Base-by-base conservation (phyloP, 2,329 filamentous ascomycete species). In the Leptographium wingfieldii region DNA sequence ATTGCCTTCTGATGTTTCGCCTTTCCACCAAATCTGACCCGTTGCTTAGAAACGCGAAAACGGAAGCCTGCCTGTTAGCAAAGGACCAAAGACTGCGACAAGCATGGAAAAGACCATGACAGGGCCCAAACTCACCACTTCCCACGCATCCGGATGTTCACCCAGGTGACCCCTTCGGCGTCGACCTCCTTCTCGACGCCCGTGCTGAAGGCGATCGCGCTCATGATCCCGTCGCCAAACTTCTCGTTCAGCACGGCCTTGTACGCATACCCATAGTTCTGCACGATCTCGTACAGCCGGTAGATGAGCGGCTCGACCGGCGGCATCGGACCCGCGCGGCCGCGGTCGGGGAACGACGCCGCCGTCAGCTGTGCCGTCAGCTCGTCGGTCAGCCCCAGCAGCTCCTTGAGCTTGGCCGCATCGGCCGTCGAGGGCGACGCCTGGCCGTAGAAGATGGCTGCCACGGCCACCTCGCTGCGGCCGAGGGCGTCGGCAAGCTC, bases 201-300 rank as follows among this genome's bases (percentile, higher is more conserved):
- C 0, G 90, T 95, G 58, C 84, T 88, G 72, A 96, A 96, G 19
- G 85, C 84, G 69, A 96, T 96, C 1, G 92, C 92, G 70, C 90
- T 95, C 92, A 97, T 96, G 69, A 97, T 97, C 1, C 92, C 92
- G 70, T 92, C 88, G 0, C 88, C 88, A 69, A 90, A 91, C 79
- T 96, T 96, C 80, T 97, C 92, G 67, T 97, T 96, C 72, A 96
- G 71, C 5, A 97, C 82, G 0, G 91, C 92, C 80, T 96, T 96
- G 75, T 95, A 96, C 0, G 92, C 89, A 72, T 96, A 95, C 1
- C 92, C 92, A 69, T 96, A 96, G 72, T 96, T 97, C 76, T 96
- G 92, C 63, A 97, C 86, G 70, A 96, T 88, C 78, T 97, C 92
- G 72, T 90, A 96, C 62, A 96, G 72, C 2, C 92, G 80, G 73